Evolutionary conservation across 371 early-diverging fungal genomes (phyloP).

Genomic region (Syncephalis fuscata): DNA sequence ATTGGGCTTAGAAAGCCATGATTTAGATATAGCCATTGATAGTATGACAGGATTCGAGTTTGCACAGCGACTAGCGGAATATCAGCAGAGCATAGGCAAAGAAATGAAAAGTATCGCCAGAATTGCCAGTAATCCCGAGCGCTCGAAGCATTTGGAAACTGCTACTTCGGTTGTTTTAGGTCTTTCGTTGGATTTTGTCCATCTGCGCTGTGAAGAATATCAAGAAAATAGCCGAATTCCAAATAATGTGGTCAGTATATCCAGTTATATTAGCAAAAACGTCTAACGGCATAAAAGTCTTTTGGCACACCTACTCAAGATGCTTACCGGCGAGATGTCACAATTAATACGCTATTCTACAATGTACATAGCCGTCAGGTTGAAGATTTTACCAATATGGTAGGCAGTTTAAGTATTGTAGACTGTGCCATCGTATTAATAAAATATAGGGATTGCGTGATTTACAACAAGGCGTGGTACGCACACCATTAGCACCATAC

Average conservation of each 20-base stretch:
- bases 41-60: slow-evolving; percentile 91
- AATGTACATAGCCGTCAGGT: slow-evolving; percentile 78
- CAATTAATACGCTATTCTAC: slow-evolving; percentile 98
- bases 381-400: slow-evolving; percentile 83
- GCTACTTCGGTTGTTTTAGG: slow-evolving; percentile 78
- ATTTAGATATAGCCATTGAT: slow-evolving; percentile 95
- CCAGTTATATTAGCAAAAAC: neutral
- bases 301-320: slow-evolving; percentile 95
- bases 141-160: slow-evolving; percentile 98
- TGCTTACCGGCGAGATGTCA: slow-evolving; percentile 92
- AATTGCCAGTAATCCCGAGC: slow-evolving; percentile 90
- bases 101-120: slow-evolving; percentile 44
- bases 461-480: slow-evolving; percentile 43
- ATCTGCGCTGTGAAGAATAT: slow-evolving; percentile 90
- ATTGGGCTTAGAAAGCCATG: slow-evolving; percentile 74
- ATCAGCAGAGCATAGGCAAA: slow-evolving; percentile 31
- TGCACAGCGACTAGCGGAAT: slow-evolving; percentile 58
- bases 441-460: slow-evolving; percentile 52
- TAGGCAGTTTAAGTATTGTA: slow-evolving; percentile 6
- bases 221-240: slow-evolving; percentile 76
- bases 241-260: slow-evolving; percentile 26
- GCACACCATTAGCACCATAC: slow-evolving; percentile 88
- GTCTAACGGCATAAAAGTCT: slow-evolving; percentile 19
- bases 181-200: slow-evolving; percentile 86
- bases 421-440: neutral